Evolutionary conservation across 192 early-diverging fungal species (phyloP), one percentile per base, ranked within the genome.

Genomic region (Umbelopsis isabellina): DNA sequence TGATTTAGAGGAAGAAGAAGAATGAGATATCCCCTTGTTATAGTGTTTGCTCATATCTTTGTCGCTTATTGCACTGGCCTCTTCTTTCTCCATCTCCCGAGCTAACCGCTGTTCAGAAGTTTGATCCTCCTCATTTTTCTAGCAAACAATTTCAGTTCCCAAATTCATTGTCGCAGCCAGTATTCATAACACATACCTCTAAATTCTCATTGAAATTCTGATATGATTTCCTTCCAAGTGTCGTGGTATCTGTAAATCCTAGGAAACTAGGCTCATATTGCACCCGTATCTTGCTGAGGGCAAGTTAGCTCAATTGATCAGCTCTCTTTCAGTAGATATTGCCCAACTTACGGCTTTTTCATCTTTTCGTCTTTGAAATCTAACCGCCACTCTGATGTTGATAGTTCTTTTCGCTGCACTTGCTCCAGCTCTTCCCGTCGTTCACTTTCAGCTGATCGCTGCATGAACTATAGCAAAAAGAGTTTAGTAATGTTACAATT

Each of bases 371-470:
- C 55, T 61, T 61, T 61, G 15, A 35, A 61, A 35, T 61, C 55
- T 61, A 61, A 33, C 4, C 55, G 55, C 55, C 55, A 61, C n/a
- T 61, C 55, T 61, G 55, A 61, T 13, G 55, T 61, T 2, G 55
- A 61, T 16, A 61, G 30, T 16, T 61, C 55, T 35, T 61, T 61
- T 25, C 25, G 21, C 13, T 61, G 55, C 13, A 61, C 55, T 30
- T 61, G 55, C 18, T 61, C 55, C 27, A 61, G 25, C 33, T 61
- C 55, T 25, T 61, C 55, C 18, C 55, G 25, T 61, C 55, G 55
- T 25, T 61, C 55, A 61, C 55, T 61, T 61, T 61, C 55, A 37
- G 55, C 55, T 12, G 55, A 61, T 61, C 55, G 55, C 27, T 61
- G 55, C 55, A 61, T 61, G 25, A 61, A 61, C 55, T 61, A 18